Evolutionary conservation across 2,329 filamentous ascomycete genomes (phyloP).

Genomic region (Acarospora socialis): DNA sequence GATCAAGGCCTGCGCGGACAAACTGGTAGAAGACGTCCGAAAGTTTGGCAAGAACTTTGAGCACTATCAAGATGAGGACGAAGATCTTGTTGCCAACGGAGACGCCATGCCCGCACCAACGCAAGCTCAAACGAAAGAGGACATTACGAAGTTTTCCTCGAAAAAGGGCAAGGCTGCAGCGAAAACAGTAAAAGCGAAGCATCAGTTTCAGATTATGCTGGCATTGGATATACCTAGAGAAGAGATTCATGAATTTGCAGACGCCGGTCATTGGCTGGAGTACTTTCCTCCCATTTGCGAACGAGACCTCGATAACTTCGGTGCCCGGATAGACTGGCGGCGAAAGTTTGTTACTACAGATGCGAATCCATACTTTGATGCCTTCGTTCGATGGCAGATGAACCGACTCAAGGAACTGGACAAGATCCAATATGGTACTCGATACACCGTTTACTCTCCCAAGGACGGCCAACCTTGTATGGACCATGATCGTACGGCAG

Average conservation of each 20-base stretch:
- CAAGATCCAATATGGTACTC: conserved; percentile 87
- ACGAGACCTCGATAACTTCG: conserved; percentile 68
- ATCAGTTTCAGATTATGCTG: conserved; percentile 91
- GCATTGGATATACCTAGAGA: conserved; percentile 73
- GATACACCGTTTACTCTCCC: conserved; percentile 85
- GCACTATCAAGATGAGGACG: conserved; percentile 46
- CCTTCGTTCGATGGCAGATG: conserved; percentile 96
- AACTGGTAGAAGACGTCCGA: conserved; percentile 77
- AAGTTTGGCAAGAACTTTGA: conserved; percentile 81
- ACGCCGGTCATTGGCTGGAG: conserved; percentile 81
- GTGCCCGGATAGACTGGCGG: conserved; percentile 83
- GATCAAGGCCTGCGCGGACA: conserved; percentile 95
- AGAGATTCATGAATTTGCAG: conserved; percentile 86
- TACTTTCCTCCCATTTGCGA: conserved; percentile 77
- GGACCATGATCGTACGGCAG: conserved; percentile 71
- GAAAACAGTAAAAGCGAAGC: conserved; percentile 87
- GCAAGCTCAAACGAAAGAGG: conserved; percentile 53
- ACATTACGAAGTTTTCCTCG: conserved; percentile 79
- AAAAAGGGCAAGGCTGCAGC: conserved; percentile 87
- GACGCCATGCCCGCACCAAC: conserved; percentile 43
- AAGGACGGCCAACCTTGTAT: conserved; percentile 81
- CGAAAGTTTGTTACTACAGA: conserved; percentile 88
- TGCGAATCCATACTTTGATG: conserved; percentile 91
- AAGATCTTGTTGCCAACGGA: too few relatives aligned
- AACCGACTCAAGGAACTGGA: conserved; percentile 73